These are phyloP conservation scores for Gamarada debralockiae DNA, from an alignment of 495 filamentous ascomycete species.

Conservation along the genomic window DNA sequence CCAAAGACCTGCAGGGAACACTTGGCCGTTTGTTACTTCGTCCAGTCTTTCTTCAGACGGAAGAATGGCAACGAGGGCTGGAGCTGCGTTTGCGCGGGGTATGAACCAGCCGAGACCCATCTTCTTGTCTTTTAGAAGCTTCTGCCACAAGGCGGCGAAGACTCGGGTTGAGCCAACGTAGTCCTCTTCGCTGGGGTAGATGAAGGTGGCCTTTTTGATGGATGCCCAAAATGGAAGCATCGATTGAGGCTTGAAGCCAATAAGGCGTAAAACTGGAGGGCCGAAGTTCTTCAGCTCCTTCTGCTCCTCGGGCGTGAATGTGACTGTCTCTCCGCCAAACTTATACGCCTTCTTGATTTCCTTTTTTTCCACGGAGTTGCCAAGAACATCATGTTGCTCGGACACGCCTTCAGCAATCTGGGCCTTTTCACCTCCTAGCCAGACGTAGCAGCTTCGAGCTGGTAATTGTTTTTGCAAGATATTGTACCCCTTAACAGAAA, in stretches of 20 bases:
- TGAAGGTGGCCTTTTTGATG: conserved; percentile 78
- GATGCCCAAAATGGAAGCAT: conserved; percentile 82
- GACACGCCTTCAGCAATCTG: conserved; percentile 72
- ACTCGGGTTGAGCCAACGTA: conserved; percentile 88
- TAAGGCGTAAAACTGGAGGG: conserved; percentile 76
- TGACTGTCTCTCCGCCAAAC: conserved; percentile 86
- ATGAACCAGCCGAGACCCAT: conserved; percentile 89
- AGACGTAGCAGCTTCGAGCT: conserved; percentile 78
- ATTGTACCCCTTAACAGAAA: conserved; percentile 91
- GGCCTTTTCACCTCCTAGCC: conserved; percentile 73
- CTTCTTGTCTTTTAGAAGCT: conserved; percentile 71
- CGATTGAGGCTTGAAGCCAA: conserved; percentile 85
- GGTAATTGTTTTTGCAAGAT: conserved; percentile 79
- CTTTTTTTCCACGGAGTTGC: too few relatives aligned
- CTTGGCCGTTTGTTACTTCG: conserved; percentile 37
- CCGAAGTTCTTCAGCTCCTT: conserved; percentile 73
- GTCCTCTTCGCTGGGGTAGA: conserved; percentile 90
- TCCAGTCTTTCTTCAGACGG: conserved; percentile 66
- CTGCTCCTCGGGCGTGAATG: conserved; percentile 81
- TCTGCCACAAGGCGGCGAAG: conserved; percentile 87
- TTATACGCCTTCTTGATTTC: conserved; percentile 92
- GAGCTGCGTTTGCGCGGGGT: conserved; percentile 71
- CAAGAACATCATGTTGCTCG: too few relatives aligned
- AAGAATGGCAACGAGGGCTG: conserved; percentile 74
- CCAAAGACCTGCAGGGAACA: conserved; percentile 82